Evolutionary conservation across 306 rosid genomes (phyloP).

Genomic region (Quercus bicolor): DNA sequence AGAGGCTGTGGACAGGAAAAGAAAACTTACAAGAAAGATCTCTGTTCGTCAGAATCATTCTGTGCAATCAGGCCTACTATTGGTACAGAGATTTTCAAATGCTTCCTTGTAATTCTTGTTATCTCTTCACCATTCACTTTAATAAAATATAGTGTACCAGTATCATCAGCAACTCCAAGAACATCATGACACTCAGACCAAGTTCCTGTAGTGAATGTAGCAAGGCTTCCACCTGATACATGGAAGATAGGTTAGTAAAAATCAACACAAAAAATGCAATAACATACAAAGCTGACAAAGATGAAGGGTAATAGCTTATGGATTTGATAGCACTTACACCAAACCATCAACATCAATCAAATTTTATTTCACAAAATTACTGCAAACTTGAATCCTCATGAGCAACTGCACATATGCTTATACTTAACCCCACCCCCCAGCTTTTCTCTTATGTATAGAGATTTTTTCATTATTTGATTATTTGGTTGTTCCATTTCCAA

Average conservation of each 20-base stretch:
- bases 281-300: background rate
- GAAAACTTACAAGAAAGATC: constrained; percentile 59
- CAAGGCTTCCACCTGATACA: constrained; percentile 49
- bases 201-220: constrained; percentile 76
- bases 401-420: background rate
- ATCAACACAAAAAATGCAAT: background rate
- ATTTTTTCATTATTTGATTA: background rate
- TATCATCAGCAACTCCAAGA: constrained; percentile 82
- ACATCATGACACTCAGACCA: constrained; percentile 82
- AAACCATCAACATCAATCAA: background rate
- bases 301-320: background rate
- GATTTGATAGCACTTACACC: background rate
- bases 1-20: constrained; percentile 9
- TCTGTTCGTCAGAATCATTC: constrained; percentile 35
- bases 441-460: background rate
- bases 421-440: background rate
- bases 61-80: constrained; percentile 56
- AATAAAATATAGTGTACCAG: constrained; percentile 69
- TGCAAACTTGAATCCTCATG: background rate
- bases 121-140: constrained; percentile 74
- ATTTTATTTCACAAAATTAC: background rate
- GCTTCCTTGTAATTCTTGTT: constrained; percentile 51
- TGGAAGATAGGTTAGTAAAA: constrained; percentile 22
- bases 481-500: background rate
- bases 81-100: constrained; percentile 59